phyloP scores from a whole-genome alignment of 305 asterid genomes.

The Coffea humblotiana region DNA sequence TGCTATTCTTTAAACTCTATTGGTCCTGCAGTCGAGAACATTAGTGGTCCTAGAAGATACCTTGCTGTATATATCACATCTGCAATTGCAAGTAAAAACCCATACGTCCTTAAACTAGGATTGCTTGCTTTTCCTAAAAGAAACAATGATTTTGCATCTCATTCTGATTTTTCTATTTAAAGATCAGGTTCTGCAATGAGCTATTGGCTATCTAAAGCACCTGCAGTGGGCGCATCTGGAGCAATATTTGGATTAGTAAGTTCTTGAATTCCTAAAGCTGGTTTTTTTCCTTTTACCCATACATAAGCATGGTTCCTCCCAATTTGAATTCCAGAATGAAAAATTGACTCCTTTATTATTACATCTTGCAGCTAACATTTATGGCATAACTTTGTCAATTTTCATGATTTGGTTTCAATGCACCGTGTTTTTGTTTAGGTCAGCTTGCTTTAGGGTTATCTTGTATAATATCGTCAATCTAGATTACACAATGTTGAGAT shows the following conservation, averaged over 20 bases:
- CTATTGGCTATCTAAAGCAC: constrained; percentile 68
- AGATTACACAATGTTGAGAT: not conserved
- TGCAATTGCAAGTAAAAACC: constrained; percentile 69
- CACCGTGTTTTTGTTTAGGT: not conserved
- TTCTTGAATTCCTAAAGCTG: constrained; percentile 2
- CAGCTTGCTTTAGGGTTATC: not conserved
- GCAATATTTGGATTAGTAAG: constrained; percentile 92
- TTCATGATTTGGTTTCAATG: not conserved
- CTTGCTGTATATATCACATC: constrained; percentile 68
- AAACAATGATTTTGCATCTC: constrained; percentile 14
- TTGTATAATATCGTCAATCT: not conserved
- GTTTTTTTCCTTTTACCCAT: not conserved
- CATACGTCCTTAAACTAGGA: constrained; percentile 18
- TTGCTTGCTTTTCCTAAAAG: constrained; percentile 19
- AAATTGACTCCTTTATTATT: not conserved
- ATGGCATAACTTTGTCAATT: not conserved
- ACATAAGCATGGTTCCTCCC: not conserved
- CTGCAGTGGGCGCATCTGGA: constrained; percentile 94
- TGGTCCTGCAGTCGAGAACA: constrained; percentile 72
- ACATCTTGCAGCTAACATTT: not conserved
- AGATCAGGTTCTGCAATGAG: constrained; percentile 80
- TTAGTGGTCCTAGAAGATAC: constrained; percentile 72
- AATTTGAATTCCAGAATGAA: not conserved
- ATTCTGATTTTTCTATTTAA: constrained; percentile 29
- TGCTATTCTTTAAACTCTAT: constrained; percentile 80